Evolutionary conservation across 2,329 filamentous ascomycete species (phyloP), one percentile per base, ranked within the genome.

Genomic region (Aureobasidium sp.): DNA sequence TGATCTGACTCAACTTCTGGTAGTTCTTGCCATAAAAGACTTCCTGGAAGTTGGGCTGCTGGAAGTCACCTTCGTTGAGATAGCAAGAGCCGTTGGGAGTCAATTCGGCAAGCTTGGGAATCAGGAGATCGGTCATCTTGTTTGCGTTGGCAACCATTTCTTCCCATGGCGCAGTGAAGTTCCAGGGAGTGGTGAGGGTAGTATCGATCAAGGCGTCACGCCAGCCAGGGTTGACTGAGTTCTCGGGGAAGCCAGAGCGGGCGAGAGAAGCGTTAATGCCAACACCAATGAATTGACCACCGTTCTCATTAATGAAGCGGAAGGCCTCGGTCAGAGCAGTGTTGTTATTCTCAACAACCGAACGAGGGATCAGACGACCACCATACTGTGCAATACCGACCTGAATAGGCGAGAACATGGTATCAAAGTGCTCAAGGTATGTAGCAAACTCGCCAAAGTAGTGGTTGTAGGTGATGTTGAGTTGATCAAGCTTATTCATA

Each of bases 1-100:
- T 79, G 32, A 79, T 68, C 8, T 64, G 9, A 5, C 70, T 66
- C 27, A 78, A 67, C 1, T 63, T 68, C 1, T 64, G 64, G 55
- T 78, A 79, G 63, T 77, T 79, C 4, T 59, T 63, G 5, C 78
- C 77, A 64, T 75, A 79, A 66, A 78, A 79, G 1, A 71, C 71
- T 34, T 72, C 55, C 67, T 77, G 69, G 67, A 72, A 78, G 64
- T 76, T 68, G 1, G 71, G 72, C 67, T 79, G 74, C 41, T 71
- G 70, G 66, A 74, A 75, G 61, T 77, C 71, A 10, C 68, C 75
- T 64, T 67, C 60, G 20, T 63, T 63, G 10, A 63, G 51, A 34
- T 60, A 63, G 42, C 47, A 60, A 34, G 75, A 74, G 7, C 71
- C 71, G 44, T 71, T 69, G 0, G 77, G 76, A 1, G 76, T 75